Evolutionary conservation across 1,139 yeast genomes (phyloP), one percentile per base, ranked within the genome.

Genomic region (Wickerhamomyces sp.): DNA sequence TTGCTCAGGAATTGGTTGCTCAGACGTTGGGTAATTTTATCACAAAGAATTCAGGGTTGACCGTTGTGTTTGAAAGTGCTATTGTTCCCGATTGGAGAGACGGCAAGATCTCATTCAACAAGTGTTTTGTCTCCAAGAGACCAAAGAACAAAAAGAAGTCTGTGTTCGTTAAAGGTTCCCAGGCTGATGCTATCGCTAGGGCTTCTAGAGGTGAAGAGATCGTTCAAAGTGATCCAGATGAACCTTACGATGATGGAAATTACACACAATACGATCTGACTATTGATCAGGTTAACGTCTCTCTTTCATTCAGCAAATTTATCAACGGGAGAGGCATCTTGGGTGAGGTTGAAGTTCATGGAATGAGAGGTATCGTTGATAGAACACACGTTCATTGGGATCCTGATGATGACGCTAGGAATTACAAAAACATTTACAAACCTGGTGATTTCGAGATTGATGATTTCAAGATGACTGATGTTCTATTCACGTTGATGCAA

Each of bases 361-460:
- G 98, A 0, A 61, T 91, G 36, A 66, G 98, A 40, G 98, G 98
- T 4, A 83, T 88, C 0, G 83, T 91, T 6, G 98, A 91, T 59
- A 69, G 98, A 45, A 78, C 94, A 0, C 91, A 83, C 57, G 94
- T 91, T 14, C 63, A 62, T 36, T 88, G 95, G 95, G 78, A 76
- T 41, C 79, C 82, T 4, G 74, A 78, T 35, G 94, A 86, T 55
- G 91, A 83, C 51, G 89, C 97, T 2, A 72, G 86, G 24, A 78
- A 82, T 49, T 85, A 87, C 59, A 75, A 80, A 49, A 84, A 86
- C 51, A 61, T 78, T 18, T 75, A 80, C 42, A 71, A 68, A 38
- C 88, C 89, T 0, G 97, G 97, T 8, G 98, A 91, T 60, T 91
- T 93, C 66, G 96, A 91, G 56, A 75, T 91, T 50, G 91, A 85